A percentile compares a stretch with the other conserved stretches of the same genome.
Evolutionary conservation across 2,329 filamentous ascomycete species (phyloP).

Genomic region (Botrytis tulipae): DNA sequence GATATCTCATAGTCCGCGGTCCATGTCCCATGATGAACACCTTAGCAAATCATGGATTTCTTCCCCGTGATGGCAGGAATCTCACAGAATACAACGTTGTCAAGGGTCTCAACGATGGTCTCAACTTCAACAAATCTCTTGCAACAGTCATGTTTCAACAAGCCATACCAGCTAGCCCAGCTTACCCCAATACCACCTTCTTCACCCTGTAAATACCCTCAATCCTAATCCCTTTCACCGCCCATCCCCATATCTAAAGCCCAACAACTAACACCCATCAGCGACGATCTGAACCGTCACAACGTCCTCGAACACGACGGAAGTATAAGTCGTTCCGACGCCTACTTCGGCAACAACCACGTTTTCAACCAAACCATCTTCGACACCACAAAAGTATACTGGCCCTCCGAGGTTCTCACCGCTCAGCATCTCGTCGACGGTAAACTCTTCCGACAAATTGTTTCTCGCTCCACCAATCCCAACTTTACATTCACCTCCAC

Average conservation of each 20-base stretch:
- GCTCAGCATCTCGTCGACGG: not conserved
- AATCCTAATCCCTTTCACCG: not conserved
- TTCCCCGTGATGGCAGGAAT: constrained; percentile 43
- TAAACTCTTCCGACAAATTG: constrained; percentile 1
- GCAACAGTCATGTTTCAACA: constrained; percentile 44
- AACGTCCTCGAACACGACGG: constrained; percentile 2
- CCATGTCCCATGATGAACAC: constrained; percentile 47
- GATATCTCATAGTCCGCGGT: constrained; percentile 29
- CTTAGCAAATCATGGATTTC: constrained; percentile 46
- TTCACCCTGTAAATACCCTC: constrained; percentile 4
- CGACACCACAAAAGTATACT: constrained; percentile 4
- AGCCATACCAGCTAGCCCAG: constrained; percentile 45
- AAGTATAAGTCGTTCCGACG: constrained; percentile 46
- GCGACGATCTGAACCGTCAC: constrained; percentile 4
- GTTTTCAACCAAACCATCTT: constrained; percentile 52
- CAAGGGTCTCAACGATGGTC: constrained; percentile 41
- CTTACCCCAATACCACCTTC: constrained; percentile 43
- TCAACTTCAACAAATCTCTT: constrained; percentile 46
- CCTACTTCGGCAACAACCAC: constrained; percentile 50
- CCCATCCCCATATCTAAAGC: constrained; percentile 17
- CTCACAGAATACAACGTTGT: constrained; percentile 40
- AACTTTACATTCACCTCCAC: not conserved
- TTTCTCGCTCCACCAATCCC: not conserved
- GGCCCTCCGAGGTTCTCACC: not conserved
- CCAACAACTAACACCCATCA: constrained; percentile 23